Conservation (phyloP, 2,329 filamentous ascomycete species). For the Pezizomycotina sp. region DNA sequence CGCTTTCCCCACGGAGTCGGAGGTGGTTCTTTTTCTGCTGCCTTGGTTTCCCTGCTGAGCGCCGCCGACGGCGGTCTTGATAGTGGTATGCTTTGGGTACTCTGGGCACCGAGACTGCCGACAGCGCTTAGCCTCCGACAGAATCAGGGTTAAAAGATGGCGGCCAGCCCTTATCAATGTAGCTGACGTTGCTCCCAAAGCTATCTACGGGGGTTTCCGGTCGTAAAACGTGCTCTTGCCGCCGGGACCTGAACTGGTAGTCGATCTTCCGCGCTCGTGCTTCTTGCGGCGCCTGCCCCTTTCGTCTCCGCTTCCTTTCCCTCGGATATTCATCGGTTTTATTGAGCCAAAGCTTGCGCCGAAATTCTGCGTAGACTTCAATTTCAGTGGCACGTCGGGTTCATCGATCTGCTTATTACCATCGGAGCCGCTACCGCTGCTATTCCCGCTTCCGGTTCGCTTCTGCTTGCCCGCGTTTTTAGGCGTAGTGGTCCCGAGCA, state of each 20-base stretch:
- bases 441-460: too few relatives aligned
- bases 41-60: too few relatives aligned
- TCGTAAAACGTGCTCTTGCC: conserved; percentile 13
- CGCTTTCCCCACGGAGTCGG: too few relatives aligned
- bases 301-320: conserved; percentile 9
- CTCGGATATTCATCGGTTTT: not conserved
- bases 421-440: conserved; percentile 6
- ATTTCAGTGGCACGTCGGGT: conserved; percentile 8
- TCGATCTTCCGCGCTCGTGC: too few relatives aligned
- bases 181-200: conserved; percentile 14
- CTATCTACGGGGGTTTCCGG: conserved; percentile 17
- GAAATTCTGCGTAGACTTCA: conserved; percentile 15
- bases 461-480: too few relatives aligned
- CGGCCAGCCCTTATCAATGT: conserved; percentile 14
- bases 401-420: conserved; percentile 9
- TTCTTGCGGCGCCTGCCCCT: conserved; percentile 4
- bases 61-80: too few relatives aligned
- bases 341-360: conserved; percentile 9
- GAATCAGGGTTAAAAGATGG: too few relatives aligned
- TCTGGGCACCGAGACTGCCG: too few relatives aligned
- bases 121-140: too few relatives aligned
- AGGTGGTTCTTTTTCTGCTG: too few relatives aligned
- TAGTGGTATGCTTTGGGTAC: too few relatives aligned
- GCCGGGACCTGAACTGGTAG: conserved; percentile 12
- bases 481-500: not conserved